Base-by-base conservation (phyloP, 768 basidiomycete species). In the Psilocybe sp. region DNA sequence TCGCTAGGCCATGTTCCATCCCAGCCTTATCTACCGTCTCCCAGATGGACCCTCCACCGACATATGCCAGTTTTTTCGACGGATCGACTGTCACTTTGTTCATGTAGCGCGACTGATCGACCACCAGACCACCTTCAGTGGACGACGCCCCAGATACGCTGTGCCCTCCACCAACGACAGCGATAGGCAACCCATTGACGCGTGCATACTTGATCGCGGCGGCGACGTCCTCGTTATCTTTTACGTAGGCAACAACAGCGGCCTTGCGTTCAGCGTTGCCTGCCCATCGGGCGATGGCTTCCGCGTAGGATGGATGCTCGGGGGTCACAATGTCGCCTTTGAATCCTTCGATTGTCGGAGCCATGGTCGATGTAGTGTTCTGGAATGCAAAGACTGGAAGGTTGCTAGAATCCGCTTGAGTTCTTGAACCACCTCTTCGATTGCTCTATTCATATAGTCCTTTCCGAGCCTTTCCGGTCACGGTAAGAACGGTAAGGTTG, bases 111-210 rank as follows among this genome's bases (percentile, higher is more conserved):
- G 73, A 75, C 10, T 78, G 68, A 52, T 80, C 79, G 50, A 81
- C 72, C 10, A 80, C 76, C 28, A 81, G 51, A 13, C 80, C 78
- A 32, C 69, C 73, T 28, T 76, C 67, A 16, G 57, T 56, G 5
- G 78, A 78, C 2, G 77, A 78, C 4, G 73, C 65, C 5, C 73
- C 77, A 18, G 69, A 57, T 3, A 70, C 51, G 52, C 62, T 74
- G 51, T 81, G 80, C 0, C 78, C 79, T 4, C 79, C 80, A n/a
- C 78, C 72, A 18, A 65, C 60, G 47, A 80, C 65, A 8, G 75
- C 77, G 19, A 79, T 58, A n/a, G 66, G 62, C 3, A 78, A 58
- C 3, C 59, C 51, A 31, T 70, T 65, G 5, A 55, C 53, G 40
- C 56, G 61, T 1, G 77, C 74, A 47, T 68, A 72, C 20, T 58